Evolutionary conservation across 192 early-diverging fungal species (phyloP).

Genomic region (Allomyces javanicus): DNA sequence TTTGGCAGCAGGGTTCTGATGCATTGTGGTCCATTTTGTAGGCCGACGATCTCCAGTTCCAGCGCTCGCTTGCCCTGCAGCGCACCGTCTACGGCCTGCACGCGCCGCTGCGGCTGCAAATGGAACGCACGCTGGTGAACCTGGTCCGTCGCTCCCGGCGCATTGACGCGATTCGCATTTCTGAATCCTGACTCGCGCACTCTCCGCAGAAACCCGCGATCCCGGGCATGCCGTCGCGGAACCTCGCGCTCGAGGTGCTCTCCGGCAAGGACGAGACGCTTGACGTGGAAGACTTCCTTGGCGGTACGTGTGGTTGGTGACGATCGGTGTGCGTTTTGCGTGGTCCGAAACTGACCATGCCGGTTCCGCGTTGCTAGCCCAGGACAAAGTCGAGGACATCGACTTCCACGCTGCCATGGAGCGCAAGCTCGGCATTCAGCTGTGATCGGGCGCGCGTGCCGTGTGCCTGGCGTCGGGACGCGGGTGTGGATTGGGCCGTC

Average conservation of each 20-base stretch:
- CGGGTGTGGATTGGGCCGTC: too few relatives aligned
- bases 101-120: slow-evolving; percentile 78
- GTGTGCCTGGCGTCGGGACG: too few relatives aligned
- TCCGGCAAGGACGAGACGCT: slow-evolving; percentile 69
- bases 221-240: slow-evolving; percentile 36
- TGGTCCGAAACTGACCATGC: neutral
- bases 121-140: slow-evolving; percentile 57
- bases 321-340: too few relatives aligned
- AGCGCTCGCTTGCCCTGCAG: slow-evolving; percentile 60
- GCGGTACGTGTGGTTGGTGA: slow-evolving; percentile 31
- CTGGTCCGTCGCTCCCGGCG: slow-evolving; percentile 11
- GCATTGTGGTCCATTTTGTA: slow-evolving; percentile 10
- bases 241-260: slow-evolving; percentile 65
- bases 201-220: slow-evolving; percentile 20
- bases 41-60: slow-evolving; percentile 71
- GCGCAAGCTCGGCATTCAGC: slow-evolving; percentile 28
- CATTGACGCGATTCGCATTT: neutral
- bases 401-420: slow-evolving; percentile 51
- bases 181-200: neutral
- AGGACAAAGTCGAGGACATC: neutral
- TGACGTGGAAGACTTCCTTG: slow-evolving; percentile 78
- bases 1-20: slow-evolving; percentile 1
- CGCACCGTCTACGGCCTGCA: slow-evolving; percentile 68
- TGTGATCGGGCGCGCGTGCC: slow-evolving; percentile 6
- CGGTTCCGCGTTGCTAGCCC: neutral